Conservation (phyloP, 2,329 filamentous ascomycete genomes). For the Diplodia corticola region DNA sequence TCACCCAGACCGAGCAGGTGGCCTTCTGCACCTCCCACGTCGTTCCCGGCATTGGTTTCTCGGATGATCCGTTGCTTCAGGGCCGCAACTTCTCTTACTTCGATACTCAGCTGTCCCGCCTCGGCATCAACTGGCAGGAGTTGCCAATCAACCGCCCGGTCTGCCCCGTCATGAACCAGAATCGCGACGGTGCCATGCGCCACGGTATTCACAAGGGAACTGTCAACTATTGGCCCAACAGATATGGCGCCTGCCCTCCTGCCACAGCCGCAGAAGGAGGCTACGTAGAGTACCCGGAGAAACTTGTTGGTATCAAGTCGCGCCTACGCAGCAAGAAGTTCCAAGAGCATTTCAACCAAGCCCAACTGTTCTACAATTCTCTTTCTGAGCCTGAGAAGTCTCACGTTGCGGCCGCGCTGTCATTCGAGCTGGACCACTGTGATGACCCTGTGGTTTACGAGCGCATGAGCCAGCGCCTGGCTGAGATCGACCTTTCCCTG, state of each 20-base stretch:
- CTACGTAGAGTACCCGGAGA: conserved; percentile 67
- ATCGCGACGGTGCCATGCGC: conserved; percentile 71
- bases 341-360: conserved; percentile 73
- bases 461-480: conserved; percentile 65
- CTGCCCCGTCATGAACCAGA: conserved; percentile 73
- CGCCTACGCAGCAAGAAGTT: conserved; percentile 72
- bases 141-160: conserved; percentile 75
- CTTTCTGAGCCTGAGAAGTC: conserved; percentile 65
- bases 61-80: conserved; percentile 72
- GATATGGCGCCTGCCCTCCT: conserved; percentile 64
- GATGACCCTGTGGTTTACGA: conserved; percentile 76
- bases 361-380: conserved; percentile 82
- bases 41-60: conserved; percentile 75
- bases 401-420: conserved; percentile 62
- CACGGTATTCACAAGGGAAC: conserved; percentile 73
- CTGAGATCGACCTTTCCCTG: conserved; percentile 70
- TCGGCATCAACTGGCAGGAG: conserved; percentile 75
- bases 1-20: conserved; percentile 78
- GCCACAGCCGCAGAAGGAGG: conserved; percentile 63
- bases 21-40: conserved; percentile 81
- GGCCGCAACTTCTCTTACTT: conserved; percentile 70
- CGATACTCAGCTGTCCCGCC: conserved; percentile 68
- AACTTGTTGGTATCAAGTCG: conserved; percentile 68
- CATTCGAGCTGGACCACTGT: conserved; percentile 78
- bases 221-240: conserved; percentile 80